Conservation (phyloP, 2,329 filamentous ascomycete species). For the Colletotrichum salicis region DNA sequence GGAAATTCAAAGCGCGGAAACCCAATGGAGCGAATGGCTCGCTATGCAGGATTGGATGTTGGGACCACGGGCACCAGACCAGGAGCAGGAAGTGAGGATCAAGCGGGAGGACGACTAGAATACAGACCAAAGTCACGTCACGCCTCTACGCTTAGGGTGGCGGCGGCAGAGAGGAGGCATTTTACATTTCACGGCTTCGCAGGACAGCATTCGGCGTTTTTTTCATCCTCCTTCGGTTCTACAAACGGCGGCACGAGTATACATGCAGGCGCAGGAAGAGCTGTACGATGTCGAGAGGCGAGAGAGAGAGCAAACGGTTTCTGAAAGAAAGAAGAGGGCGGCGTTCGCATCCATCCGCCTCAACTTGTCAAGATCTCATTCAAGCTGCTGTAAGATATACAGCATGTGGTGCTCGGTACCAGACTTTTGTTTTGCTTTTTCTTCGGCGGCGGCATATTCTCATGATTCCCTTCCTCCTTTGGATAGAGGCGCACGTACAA, state of each 20-base stretch:
- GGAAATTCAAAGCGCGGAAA: constrained; percentile 86
- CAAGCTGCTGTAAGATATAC: constrained; percentile 24
- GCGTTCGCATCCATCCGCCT: constrained; percentile 13
- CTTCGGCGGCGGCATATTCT: constrained; percentile 10
- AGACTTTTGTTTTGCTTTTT: neutral
- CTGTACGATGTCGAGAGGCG: constrained; percentile 31
- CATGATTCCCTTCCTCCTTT: constrained; percentile 26
- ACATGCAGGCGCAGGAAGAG: constrained; percentile 2
- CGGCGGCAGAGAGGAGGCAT: neutral
- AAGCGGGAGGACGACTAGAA: constrained; percentile 28
- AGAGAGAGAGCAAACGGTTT: neutral
- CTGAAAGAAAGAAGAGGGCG: neutral
- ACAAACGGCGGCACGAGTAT: neutral
- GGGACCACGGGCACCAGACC: constrained; percentile 76
- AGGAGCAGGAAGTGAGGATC: constrained; percentile 27
- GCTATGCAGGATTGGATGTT: constrained; percentile 99
- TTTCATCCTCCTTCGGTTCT: neutral
- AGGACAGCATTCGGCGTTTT: constrained; percentile 12
- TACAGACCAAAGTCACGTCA: neutral
- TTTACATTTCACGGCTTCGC: constrained; percentile 8
- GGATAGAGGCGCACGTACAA: constrained; percentile 14
- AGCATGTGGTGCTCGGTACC: constrained; percentile 4
- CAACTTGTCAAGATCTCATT: neutral
- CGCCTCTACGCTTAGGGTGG: neutral
- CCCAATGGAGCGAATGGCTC: constrained; percentile 92